phyloP scores from a whole-genome alignment of 352 stramenopile genomes.

The Pythium phragmiticola region DNA sequence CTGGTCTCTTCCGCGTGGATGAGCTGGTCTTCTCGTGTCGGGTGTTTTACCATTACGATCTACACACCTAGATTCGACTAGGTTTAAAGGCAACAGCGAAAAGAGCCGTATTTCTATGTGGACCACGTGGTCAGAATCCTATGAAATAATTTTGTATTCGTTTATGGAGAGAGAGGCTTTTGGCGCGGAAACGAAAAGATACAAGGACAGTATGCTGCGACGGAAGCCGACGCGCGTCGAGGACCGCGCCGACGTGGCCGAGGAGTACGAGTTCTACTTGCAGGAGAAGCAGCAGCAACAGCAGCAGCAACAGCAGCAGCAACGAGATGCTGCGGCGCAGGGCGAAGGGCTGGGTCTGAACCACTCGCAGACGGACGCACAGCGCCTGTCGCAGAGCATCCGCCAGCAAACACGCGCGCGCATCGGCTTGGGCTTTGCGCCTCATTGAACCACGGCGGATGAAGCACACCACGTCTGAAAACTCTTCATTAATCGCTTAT shows the following conservation, averaged over 20 bases:
- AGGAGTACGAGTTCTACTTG: constrained; percentile 71
- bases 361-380: constrained; percentile 8
- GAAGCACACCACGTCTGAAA: too few species aligned
- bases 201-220: constrained; percentile 42
- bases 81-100: neutral
- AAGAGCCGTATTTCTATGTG: constrained; percentile 10
- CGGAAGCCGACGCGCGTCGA: constrained; percentile 63
- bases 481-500: neutral
- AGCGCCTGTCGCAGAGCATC: constrained; percentile 10
- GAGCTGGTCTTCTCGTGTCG: neutral
- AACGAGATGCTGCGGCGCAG: neutral
- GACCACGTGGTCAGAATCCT: neutral
- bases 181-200: too few species aligned
- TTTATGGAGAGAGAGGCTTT: neutral
- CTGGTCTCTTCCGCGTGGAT: constrained; percentile 3
- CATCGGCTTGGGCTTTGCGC: constrained; percentile 18
- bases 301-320: neutral
- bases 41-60: neutral
- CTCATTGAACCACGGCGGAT: constrained; percentile 5
- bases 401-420: constrained; percentile 26
- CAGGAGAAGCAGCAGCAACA: constrained; percentile 43
- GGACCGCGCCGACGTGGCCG: constrained; percentile 61
- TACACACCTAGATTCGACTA: neutral
- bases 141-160: constrained; percentile 6
- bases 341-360: neutral